Evolutionary conservation across 176 grass and related monocot species (phyloP), one percentile per base, ranked within the genome.

Genomic region (Chloris gayana): DNA sequence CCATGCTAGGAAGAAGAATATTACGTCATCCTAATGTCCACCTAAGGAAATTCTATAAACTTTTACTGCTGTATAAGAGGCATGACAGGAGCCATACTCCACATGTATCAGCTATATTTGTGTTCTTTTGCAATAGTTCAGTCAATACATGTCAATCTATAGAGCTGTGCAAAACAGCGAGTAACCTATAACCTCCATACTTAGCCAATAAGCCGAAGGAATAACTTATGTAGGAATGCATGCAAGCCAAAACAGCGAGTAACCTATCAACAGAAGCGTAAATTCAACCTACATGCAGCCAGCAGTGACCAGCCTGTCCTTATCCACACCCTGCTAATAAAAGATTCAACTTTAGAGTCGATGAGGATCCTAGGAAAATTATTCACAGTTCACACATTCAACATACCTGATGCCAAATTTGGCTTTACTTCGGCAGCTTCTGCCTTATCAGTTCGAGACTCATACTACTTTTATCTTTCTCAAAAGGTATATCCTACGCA

Each of bases 241-340:
- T 39, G 46, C 44, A 69, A 77, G 72, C 66, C 72, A 81, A 72
- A 89, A 77, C 9, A 77, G 65, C 26, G 19, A n/a, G 65, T 89
- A 65, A 27, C 37, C 37, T 76, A 74, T 85, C 82, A 76, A 19
- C 58, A 83, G 70, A 47, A 13, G 64, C 64, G 70, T 39, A 7
- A 46, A 35, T 81, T 89, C 77, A 81, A 81, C 66, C 37, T 31
- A 31, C 34, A 72, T 81, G 72, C 65, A 67, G 47, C 45, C 25
- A 72, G 56, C 19, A 72, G 64, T 27, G 64, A 64, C 54, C 60
- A 65, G 65, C 37, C 49, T 81, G 72, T 72, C 57, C 77, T 85
- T 83, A 81, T 85, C 82, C 35, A 81, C 21, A 72, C 71, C 37
- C 72, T 41, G 63, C 56, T 84, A 56, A 75, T 63, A 80, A 47